Evolutionary conservation across 768 basidiomycete genomes (phyloP).

Genomic region (Glaciozyma antarctica): DNA sequence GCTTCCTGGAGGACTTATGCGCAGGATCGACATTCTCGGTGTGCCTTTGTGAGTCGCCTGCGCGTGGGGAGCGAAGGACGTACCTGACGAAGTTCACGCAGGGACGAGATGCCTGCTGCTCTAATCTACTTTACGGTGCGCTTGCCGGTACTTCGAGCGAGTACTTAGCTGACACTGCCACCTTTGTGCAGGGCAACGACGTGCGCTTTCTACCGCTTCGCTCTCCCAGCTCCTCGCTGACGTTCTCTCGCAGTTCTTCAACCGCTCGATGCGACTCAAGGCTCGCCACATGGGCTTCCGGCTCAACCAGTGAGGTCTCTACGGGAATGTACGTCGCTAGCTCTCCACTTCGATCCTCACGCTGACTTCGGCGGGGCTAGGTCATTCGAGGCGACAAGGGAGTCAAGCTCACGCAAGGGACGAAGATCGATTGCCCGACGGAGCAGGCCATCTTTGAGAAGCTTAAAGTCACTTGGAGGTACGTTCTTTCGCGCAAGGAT

Average conservation of each 20-base stretch:
- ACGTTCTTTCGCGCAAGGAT: no score
- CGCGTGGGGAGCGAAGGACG: no score
- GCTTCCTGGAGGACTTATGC: constrained; percentile 5
- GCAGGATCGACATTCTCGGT: constrained; percentile 25
- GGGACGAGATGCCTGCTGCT: constrained; percentile 16
- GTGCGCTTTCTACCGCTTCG: not conserved
- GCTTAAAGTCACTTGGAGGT: not conserved
- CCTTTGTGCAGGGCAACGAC: not conserved
- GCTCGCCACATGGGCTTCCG: not conserved
- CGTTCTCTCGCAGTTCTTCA: constrained; percentile 34
- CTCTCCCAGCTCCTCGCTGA: not conserved
- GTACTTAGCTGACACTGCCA: not conserved
- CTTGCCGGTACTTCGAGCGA: not conserved
- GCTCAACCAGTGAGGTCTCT: not conserved
- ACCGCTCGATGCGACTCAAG: constrained; percentile 37
- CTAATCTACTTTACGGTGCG: constrained; percentile 20
- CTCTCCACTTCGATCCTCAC: no score
- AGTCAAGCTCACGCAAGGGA: not conserved
- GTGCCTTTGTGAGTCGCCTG: not conserved
- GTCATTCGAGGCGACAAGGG: no score
- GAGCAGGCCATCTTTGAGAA: not conserved
- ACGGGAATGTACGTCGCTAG: no score
- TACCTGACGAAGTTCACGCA: no score
- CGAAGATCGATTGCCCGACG: not conserved
- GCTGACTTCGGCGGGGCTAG: no score